phyloP scores from a whole-genome alignment of 805 yeast species.

The Clavispora phyllophila region DNA sequence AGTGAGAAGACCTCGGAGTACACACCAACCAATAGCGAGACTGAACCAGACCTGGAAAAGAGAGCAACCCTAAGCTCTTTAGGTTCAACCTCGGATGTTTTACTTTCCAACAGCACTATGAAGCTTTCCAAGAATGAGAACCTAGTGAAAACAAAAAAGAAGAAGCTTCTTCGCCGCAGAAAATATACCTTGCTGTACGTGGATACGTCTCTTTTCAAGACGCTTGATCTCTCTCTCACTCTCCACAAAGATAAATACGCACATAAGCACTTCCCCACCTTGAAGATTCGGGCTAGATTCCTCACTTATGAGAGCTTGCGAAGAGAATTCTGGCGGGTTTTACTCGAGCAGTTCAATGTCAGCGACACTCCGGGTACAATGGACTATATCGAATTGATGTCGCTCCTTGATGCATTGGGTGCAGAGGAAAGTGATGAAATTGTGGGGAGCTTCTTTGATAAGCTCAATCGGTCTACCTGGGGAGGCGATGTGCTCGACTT shows the following conservation, averaged over 20 bases:
- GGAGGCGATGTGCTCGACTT: slow-evolving; percentile 45
- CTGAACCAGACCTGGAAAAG: not conserved
- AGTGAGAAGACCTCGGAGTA: not conserved
- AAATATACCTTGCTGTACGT: slow-evolving; percentile 24
- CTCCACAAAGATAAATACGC: slow-evolving; percentile 28
- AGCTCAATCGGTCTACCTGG: slow-evolving; percentile 45
- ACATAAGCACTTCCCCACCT: slow-evolving; percentile 43
- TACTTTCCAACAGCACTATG: slow-evolving; percentile 15
- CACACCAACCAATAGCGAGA: not conserved
- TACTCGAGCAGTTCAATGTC: slow-evolving; percentile 50
- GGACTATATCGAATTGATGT: slow-evolving; percentile 55
- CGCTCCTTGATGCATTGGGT: slow-evolving; percentile 63
- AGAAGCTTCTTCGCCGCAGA: slow-evolving; percentile 29
- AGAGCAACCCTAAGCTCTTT: not conserved
- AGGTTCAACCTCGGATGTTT: slow-evolving; percentile 6
- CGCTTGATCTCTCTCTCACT: slow-evolving; percentile 34
- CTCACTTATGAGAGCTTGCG: slow-evolving; percentile 62
- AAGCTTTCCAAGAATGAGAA: slow-evolving; percentile 25
- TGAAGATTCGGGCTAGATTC: slow-evolving; percentile 60
- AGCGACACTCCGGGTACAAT: slow-evolving; percentile 32
- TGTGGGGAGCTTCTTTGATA: slow-evolving; percentile 47
- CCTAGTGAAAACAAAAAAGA: slow-evolving; percentile 24
- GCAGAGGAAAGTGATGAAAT: slow-evolving; percentile 48
- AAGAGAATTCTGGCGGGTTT: slow-evolving; percentile 62
- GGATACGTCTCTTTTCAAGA: slow-evolving; percentile 39